phyloP scores from a whole-genome alignment of 2,329 filamentous ascomycete species.

The Stromatinia cepivora region DNA sequence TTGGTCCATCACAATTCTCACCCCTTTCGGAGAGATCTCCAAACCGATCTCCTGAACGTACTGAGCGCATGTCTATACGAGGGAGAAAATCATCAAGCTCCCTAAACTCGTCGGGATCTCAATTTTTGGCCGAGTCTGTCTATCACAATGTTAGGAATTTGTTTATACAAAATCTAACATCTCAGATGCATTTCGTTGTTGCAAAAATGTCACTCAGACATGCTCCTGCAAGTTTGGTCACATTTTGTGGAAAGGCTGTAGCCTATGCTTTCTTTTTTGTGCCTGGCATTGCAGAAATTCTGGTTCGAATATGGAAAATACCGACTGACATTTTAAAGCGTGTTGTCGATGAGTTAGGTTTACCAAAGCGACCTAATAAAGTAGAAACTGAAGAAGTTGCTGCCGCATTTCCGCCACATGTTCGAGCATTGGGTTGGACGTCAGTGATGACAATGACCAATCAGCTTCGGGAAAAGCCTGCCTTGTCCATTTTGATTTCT shows the following conservation, averaged over 20 bases:
- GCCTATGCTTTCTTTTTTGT: conserved; percentile 76
- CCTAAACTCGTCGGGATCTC: conserved; percentile 58
- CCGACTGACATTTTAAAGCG: conserved; percentile 59
- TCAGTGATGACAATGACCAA: conserved; percentile 58
- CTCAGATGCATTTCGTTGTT: conserved; percentile 70
- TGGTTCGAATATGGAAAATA: conserved; percentile 65
- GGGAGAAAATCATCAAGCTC: conserved; percentile 50
- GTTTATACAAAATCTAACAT: conserved; percentile 67
- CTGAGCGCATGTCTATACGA: conserved; percentile 33
- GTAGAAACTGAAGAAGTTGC: conserved; percentile 42
- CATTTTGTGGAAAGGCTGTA: conserved; percentile 71
- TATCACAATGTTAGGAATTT: conserved; percentile 71
- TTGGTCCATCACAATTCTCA: conserved; percentile 58
- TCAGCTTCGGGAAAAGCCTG: conserved; percentile 54
- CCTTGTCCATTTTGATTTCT: conserved; percentile 57
- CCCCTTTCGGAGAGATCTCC: conserved; percentile 48
- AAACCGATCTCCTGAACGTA: conserved; percentile 33
- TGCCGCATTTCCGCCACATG: conserved; percentile 44
- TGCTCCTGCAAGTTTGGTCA: conserved; percentile 55
- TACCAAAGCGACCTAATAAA: conserved; percentile 56
- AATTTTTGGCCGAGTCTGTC: conserved; percentile 68
- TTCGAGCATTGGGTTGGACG: conserved; percentile 61
- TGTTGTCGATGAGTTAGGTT: conserved; percentile 59
- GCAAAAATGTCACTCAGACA: conserved; percentile 71
- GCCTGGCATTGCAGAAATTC: conserved; percentile 66